Base-by-base conservation (phyloP, 805 yeast species). In the Jamesozyma hellenica region DNA sequence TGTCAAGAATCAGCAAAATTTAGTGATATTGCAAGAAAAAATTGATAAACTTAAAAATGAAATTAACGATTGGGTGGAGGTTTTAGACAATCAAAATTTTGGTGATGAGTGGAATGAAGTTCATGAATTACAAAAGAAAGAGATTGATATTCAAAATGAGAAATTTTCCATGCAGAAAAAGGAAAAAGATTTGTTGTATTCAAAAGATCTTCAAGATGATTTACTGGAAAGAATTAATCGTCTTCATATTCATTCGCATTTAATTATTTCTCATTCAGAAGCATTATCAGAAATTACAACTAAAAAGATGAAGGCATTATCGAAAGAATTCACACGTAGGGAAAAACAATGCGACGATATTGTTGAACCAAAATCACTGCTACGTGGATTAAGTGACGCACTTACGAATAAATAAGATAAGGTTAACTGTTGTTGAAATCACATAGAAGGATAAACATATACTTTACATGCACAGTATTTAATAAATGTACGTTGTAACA, bases 1-100 rank as follows among this genome's bases (percentile, higher is more conserved):
- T 39, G 45, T 52, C 4, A 52, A 53, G 34, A 58, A 58, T 42
- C 49, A 49, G 31, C 53, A 48, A 26, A 55, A 53, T 35, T 32
- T 58, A 21, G 44, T 43, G 17, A 35, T 47, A 4, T 36, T 60
- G 30, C 36, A 47, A 15, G 47, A 42, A 6, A 58, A 50, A 35
- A 50, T 60, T n/a, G 38, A 42, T 17, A 39, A 41, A 15, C 40
- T 57, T n/a, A 46, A 51, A 33, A 32, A 34, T 4, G 62, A 58
- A 43, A 41, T 57, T 14, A 38, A 45, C 4, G 49, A 49, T 10
- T 60, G 64, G 64, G 45, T 54, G 3, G 34, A 38, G 4, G 43
- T 48, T 7, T 36, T 55, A 11, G 55, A 53, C 25, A 33, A 40
- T 16, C 45, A 47, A 23, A 37, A 42, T 5, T 49, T 50, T 5